Evolutionary conservation across 1,139 yeast genomes (phyloP).

Genomic region (Diutina scorzettiae): DNA sequence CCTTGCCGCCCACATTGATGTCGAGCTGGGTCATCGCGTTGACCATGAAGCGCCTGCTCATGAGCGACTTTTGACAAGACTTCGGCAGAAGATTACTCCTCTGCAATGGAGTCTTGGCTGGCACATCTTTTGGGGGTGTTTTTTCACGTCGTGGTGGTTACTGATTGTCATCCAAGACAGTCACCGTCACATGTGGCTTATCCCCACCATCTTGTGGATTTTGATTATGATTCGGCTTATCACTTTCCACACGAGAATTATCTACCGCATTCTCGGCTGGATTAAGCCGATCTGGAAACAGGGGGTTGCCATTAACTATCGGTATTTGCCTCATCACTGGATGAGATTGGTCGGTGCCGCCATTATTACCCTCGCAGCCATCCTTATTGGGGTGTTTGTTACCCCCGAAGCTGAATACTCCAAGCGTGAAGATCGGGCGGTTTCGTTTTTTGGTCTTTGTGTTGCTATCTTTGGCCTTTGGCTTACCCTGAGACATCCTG

Average conservation of each 20-base stretch:
- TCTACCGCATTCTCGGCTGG: conserved; percentile 12
- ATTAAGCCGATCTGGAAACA: conserved; percentile 25
- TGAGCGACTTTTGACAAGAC: background rate
- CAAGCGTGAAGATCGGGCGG: conserved; percentile 40
- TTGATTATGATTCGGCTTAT: conserved; percentile 42
- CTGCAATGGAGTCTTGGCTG: background rate
- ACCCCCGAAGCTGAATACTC: conserved; percentile 41
- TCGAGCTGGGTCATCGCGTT: conserved; percentile 2
- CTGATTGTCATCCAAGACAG: conserved; percentile 42
- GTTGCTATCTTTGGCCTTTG: conserved; percentile 38
- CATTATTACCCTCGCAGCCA: conserved; percentile 31
- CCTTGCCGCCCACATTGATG: background rate
- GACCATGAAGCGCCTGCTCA: background rate
- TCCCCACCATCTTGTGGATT: conserved; percentile 49
- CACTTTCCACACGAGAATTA: conserved; percentile 39
- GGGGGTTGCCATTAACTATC: conserved; percentile 27
- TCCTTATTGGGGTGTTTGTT: conserved; percentile 44
- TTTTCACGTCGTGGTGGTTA: conserved; percentile 61
- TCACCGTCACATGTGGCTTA: conserved; percentile 47
- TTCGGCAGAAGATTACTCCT: background rate
- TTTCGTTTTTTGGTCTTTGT: conserved; percentile 46
- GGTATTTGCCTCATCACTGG: conserved; percentile 21
- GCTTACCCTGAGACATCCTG: conserved; percentile 35
- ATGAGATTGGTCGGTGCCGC: conserved; percentile 35
- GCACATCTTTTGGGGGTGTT: conserved; percentile 17